phyloP scores from a whole-genome alignment of 768 basidiomycete genomes.

The Boletus huronensis region DNA sequence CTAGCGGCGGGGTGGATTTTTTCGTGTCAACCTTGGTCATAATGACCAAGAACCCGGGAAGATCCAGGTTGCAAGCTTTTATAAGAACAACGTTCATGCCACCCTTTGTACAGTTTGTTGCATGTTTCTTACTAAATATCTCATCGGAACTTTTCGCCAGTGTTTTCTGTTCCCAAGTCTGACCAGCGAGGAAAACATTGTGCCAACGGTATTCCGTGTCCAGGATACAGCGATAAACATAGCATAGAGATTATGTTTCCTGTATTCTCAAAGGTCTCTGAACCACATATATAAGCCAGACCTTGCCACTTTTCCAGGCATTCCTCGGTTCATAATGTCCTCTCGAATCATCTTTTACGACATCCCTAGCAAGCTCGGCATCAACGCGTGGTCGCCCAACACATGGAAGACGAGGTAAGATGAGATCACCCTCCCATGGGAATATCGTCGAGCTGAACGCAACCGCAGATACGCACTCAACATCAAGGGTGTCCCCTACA shows the following conservation, averaged over 20 bases:
- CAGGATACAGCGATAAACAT: slow-evolving; percentile 1
- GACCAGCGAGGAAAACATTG: neutral
- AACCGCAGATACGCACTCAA: slow-evolving; percentile 35
- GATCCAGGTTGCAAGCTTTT: neutral
- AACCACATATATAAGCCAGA: slow-evolving; percentile 5
- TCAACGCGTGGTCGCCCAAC: slow-evolving; percentile 42
- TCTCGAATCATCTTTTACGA: slow-evolving; percentile 42
- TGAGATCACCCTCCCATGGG: slow-evolving; percentile 8
- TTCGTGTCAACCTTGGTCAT: slow-evolving; percentile 16
- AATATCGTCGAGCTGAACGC: neutral
- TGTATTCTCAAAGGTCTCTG: neutral
- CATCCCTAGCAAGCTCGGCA: slow-evolving; percentile 34
- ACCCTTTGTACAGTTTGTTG: neutral
- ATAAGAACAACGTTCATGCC: neutral
- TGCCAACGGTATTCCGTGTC: neutral
- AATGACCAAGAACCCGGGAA: slow-evolving; percentile 12
- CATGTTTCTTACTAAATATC: neutral
- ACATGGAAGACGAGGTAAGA: slow-evolving; percentile 44
- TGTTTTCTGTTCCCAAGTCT: neutral
- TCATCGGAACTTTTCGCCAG: neutral
- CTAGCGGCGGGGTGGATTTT: slow-evolving; percentile 1
- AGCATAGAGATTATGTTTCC: neutral
- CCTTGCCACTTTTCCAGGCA: neutral
- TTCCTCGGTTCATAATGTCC: slow-evolving; percentile 18
- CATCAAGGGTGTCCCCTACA: slow-evolving; percentile 39